Base-by-base conservation (phyloP, 352 stramenopile genomes). In the Blastocystis sp. region DNA sequence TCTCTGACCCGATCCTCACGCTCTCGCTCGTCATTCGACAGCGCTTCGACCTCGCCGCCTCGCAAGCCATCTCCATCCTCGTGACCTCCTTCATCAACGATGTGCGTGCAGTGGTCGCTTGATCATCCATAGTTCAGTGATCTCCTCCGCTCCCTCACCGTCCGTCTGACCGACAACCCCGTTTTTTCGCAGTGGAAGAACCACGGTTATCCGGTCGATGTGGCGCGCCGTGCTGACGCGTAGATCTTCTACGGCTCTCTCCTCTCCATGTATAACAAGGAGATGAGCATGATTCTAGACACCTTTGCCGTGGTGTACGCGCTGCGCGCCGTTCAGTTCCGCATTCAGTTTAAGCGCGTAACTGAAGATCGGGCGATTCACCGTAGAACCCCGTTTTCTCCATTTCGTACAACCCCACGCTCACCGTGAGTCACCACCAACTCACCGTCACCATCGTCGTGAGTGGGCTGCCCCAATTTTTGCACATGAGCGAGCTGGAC, bases 201-300 rank as follows among this genome's bases (percentile, higher is more conserved):
- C 9, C 29, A 62, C 35, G 74, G 74, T 10, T 85, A 85, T n/a
- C 74, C 74, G 10, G 74, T 85, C 33, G n/a, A 21, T 26, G 3
- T 16, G 4, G 13, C 1, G 0, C 12, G n/a, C 19, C 21, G 26
- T 9, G 24, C 3, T 85, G 16, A 67, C 1, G 19, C 12, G 13
- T 19, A 85, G 74, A 85, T 85, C 24, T 69, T 85, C 50, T 85
- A 67, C 55, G 33, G 31, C 3, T 69, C 50, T 13, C 24, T 85
- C 2, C 61, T 85, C 0, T 85, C 74, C 1, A 85, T 85, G 74
- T 85, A 85, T 39, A 67, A 61, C 24, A 85, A 85, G 51, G 74
- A 85, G 61, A 85, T 69, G 41, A 59, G 50, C 13, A 85, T 85
- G 74, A 85, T 85, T 41, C 60, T 85, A 3, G 74, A 85, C 41